Evolutionary conservation across 176 grass and related monocot species (phyloP), one percentile per base, ranked within the genome.

Genomic region (Oryza officinalis): DNA sequence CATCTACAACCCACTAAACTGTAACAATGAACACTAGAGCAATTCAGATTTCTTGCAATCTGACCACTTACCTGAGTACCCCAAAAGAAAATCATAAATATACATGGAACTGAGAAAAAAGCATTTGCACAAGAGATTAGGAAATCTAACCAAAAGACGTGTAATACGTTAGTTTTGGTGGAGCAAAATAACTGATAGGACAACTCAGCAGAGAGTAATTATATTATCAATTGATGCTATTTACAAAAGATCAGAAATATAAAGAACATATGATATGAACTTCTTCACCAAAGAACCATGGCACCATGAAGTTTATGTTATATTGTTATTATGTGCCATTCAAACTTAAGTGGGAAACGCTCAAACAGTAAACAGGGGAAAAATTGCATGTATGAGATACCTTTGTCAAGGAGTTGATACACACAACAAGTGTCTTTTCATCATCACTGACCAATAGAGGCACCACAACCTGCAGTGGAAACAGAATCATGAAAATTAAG

Each of bases 361-460:
- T n/a, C 33, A 38, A 12, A 73, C 11, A 12, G 75, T 28, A 69
- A 45, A 38, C 65, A 47, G 3, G 66, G 83, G 66, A 32, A 74
- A 74, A 63, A 22, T 30, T 80, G 50, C 52, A 70, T 23, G 65
- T 63, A 89, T 80, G 32, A 84, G 28, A 80, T 90, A 99, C 96
- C 96, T 99, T 99, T 80, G 96, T 99, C 84, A 99, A 94, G 90
- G 87, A 99, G 86, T 94, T 99, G 87, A 99, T 96, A 79, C 93
- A 92, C 68, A 96, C 87, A 72, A 99, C 93, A 70, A 99, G 93
- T 50, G 90, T 96, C 92, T 94, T 99, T 86, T 99, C 96, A 86
- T 96, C 96, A 37, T 99, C 93, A 89, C 78, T 87, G 80, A 99
- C 93, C 80, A 99, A 87, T 74, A 96, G 83, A 86, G 96, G 96